These are phyloP conservation scores for Alisma plantagoaquatica DNA, from an alignment of 106 monocot species.

Conservation along the genomic window DNA sequence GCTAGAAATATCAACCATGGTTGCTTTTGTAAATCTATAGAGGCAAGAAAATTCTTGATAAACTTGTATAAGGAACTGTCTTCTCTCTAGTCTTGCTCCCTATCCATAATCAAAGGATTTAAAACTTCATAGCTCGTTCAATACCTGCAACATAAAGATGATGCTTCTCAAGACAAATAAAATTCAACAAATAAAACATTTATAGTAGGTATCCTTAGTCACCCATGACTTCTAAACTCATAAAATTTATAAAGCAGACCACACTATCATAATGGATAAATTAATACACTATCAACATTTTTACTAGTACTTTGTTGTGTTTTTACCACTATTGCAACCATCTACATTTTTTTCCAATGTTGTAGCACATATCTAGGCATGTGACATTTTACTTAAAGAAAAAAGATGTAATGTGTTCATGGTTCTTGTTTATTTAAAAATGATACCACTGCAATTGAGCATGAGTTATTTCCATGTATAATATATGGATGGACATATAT, in stretches of 20 bases:
- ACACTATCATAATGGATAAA: background rate
- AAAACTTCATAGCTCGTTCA: slow-evolving; percentile 90
- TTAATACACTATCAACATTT: background rate
- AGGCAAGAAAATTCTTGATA: slow-evolving; percentile 67
- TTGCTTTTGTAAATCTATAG: slow-evolving; percentile 72
- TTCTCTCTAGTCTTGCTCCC: slow-evolving; percentile 94
- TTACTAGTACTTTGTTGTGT: slow-evolving; percentile 96
- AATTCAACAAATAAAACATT: background rate
- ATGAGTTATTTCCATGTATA: too few relatives aligned
- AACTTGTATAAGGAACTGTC: slow-evolving; percentile 77
- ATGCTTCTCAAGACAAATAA: background rate
- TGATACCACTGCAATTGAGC: too few relatives aligned
- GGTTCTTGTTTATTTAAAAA: too few relatives aligned
- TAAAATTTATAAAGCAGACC: background rate
- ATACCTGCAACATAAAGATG: slow-evolving; percentile 35
- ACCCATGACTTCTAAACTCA: background rate
- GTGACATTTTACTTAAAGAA: too few relatives aligned
- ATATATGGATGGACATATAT: too few relatives aligned
- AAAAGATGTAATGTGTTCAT: too few relatives aligned
- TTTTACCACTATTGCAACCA: too few relatives aligned
- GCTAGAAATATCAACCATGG: slow-evolving; percentile 93
- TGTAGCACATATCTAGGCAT: too few relatives aligned
- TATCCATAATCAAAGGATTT: slow-evolving; percentile 81
- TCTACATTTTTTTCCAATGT: too few relatives aligned
- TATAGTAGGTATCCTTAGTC: background rate